A percentile compares a stretch with the other conserved stretches of the same genome.
These are phyloP conservation scores for Rhytidiadelphus loreus DNA, from an alignment of 225 moss, liverwort and hornwort genomes.

Conservation along the genomic window DNA sequence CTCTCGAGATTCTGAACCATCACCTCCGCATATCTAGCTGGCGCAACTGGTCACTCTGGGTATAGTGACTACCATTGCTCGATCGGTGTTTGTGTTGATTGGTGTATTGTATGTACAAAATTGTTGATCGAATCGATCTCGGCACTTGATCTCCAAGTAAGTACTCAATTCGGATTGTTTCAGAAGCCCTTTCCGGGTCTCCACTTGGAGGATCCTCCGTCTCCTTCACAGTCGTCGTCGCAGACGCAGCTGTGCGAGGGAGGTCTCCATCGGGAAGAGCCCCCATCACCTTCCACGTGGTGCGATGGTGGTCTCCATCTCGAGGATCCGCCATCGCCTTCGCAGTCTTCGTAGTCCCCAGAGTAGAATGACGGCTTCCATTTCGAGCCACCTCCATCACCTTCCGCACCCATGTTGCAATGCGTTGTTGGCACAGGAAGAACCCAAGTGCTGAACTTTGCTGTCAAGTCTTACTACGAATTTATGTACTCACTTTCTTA, in stretches of 20 bases:
- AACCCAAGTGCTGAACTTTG: background rate
- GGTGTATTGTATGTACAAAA: background rate
- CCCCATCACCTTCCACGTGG: constrained; percentile 8
- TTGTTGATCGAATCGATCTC: background rate
- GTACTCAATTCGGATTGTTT: background rate
- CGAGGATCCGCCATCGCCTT: constrained; percentile 6
- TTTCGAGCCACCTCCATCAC: constrained; percentile 15
- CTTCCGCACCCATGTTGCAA: constrained; percentile 6
- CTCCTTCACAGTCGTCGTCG: background rate
- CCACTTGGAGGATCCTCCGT: constrained; percentile 31
- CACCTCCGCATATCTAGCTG: background rate
- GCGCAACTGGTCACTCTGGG: background rate
- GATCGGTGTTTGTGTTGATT: background rate
- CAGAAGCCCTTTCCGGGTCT: constrained; percentile 3
- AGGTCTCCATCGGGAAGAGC: background rate
- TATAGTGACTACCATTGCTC: background rate
- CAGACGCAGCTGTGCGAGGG: background rate
- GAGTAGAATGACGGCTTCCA: background rate
- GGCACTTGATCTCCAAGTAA: background rate
- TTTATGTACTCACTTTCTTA: background rate
- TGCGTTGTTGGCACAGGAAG: background rate
- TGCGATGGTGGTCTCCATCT: background rate
- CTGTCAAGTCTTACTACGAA: background rate
- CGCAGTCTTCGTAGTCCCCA: background rate
- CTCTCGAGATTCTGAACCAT: background rate